Conservation (phyloP, 2,329 filamentous ascomycete genomes). For the Paecilomyces sp. region DNA sequence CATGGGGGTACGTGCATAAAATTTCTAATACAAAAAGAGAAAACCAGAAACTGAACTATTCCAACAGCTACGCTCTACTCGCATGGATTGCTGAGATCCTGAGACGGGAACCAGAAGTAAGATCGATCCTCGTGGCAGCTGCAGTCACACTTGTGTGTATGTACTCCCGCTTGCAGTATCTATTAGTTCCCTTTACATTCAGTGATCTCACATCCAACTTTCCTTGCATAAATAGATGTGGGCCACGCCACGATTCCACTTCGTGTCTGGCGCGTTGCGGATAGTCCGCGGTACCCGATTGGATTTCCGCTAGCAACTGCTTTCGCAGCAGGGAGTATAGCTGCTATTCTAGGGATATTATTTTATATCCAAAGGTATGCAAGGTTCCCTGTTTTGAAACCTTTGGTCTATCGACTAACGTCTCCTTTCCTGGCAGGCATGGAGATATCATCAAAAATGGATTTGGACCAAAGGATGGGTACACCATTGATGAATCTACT, state of each 20-base stretch:
- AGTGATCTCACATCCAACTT: neutral
- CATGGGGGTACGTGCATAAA: too few relatives aligned
- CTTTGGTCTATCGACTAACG: neutral
- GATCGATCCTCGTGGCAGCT: neutral
- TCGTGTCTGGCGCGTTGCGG: too few relatives aligned
- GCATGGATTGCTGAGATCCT: neutral
- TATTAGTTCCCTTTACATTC: neutral
- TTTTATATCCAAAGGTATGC: too few relatives aligned
- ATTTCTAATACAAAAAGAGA: too few relatives aligned
- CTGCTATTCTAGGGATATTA: too few relatives aligned
- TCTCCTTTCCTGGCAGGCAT: neutral
- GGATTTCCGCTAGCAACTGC: too few relatives aligned
- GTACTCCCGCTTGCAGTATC: neutral
- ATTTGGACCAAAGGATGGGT: neutral
- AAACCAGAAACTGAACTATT: too few relatives aligned
- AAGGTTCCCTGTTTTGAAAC: neutral
- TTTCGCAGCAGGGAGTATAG: too few relatives aligned
- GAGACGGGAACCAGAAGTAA: neutral
- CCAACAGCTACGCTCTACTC: neutral
- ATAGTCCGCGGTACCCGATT: too few relatives aligned
- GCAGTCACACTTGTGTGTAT: slow-evolving; percentile 2
- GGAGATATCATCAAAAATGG: neutral
- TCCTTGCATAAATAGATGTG: neutral
- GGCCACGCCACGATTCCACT: too few relatives aligned
- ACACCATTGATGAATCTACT: neutral